Evolutionary conservation across 2,329 filamentous ascomycete species (phyloP).

Genomic region (Aspergillus calidoustus): DNA sequence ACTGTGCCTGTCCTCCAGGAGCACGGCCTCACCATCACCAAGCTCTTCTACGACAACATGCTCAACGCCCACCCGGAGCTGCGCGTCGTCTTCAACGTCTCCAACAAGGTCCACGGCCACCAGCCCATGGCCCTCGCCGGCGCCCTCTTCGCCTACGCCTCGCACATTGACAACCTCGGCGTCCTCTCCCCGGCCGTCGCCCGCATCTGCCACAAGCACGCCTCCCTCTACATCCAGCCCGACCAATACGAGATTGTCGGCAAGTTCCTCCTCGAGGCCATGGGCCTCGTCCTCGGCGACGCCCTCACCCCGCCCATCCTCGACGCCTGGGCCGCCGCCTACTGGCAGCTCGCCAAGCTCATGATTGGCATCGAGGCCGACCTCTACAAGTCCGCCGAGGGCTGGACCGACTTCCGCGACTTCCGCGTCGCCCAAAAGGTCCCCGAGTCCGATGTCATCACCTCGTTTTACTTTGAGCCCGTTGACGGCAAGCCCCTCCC

Average conservation of each 20-base stretch:
- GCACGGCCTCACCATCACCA: conserved; percentile 70
- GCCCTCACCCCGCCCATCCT: conserved; percentile 68
- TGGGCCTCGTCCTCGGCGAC: conserved; percentile 68
- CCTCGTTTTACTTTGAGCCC: conserved; percentile 71
- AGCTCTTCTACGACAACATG: conserved; percentile 74
- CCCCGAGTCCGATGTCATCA: conserved; percentile 69
- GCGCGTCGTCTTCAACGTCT: conserved; percentile 72
- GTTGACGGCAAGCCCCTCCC: conserved; percentile 66
- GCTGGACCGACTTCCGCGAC: conserved; percentile 69
- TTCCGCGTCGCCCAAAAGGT: conserved; percentile 70
- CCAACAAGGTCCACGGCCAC: conserved; percentile 69
- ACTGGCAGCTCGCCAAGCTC: conserved; percentile 73
- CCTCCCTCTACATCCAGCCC: conserved; percentile 68
- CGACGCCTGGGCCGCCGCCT: conserved; percentile 72
- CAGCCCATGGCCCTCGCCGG: conserved; percentile 72
- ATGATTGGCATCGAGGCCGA: conserved; percentile 69
- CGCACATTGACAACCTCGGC: conserved; percentile 71
- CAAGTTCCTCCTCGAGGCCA: conserved; percentile 69
- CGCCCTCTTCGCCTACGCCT: conserved; percentile 72
- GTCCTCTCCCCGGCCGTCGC: conserved; percentile 62
- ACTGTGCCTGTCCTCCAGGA: conserved; percentile 71
- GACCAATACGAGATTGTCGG: conserved; percentile 74
- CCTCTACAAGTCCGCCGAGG: conserved; percentile 64
- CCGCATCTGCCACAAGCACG: conserved; percentile 78
- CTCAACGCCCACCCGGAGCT: conserved; percentile 68